phyloP scores from a whole-genome alignment of 768 basidiomycete species.

The Mycena floridula region DNA sequence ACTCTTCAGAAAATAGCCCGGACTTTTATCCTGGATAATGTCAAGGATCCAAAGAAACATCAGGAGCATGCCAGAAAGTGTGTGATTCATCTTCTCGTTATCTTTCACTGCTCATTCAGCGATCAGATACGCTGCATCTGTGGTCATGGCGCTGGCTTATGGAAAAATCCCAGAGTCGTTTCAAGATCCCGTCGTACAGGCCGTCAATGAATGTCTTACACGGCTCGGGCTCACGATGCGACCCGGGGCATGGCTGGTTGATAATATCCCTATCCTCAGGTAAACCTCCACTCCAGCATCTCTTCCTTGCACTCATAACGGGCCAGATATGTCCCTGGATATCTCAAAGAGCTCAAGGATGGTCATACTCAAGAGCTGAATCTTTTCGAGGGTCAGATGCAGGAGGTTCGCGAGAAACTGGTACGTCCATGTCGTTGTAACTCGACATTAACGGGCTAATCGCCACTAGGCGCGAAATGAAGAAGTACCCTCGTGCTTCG shows the following conservation, averaged over 20 bases:
- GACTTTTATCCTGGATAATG: conserved; percentile 38
- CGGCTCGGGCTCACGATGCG: conserved; percentile 37
- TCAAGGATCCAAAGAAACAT: conserved; percentile 37
- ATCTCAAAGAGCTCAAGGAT: conserved; percentile 45
- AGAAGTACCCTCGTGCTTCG: conserved; percentile 41
- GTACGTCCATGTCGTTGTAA: conserved; percentile 27
- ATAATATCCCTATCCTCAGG: conserved; percentile 39
- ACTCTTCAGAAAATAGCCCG: conserved; percentile 36
- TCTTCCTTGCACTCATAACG: no score
- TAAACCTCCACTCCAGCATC: no score
- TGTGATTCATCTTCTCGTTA: conserved; percentile 23
- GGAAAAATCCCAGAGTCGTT: conserved; percentile 31
- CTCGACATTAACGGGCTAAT: no score
- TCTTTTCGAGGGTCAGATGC: conserved; percentile 47
- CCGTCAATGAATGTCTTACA: conserved; percentile 38
- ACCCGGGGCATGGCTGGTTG: conserved; percentile 40
- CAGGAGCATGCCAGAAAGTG: conserved; percentile 52
- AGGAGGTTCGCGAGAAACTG: conserved; percentile 37
- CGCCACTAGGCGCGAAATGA: no score
- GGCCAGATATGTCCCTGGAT: conserved; percentile 59
- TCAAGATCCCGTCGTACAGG: conserved; percentile 37
- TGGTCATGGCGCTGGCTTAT: conserved; percentile 45
- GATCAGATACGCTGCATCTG: conserved; percentile 39
- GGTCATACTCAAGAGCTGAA: conserved; percentile 50
- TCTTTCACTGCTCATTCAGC: conserved; percentile 15